Base-by-base conservation (phyloP, 1,284 basidiomycete species). In the Sanghuangporus sanghuang region DNA sequence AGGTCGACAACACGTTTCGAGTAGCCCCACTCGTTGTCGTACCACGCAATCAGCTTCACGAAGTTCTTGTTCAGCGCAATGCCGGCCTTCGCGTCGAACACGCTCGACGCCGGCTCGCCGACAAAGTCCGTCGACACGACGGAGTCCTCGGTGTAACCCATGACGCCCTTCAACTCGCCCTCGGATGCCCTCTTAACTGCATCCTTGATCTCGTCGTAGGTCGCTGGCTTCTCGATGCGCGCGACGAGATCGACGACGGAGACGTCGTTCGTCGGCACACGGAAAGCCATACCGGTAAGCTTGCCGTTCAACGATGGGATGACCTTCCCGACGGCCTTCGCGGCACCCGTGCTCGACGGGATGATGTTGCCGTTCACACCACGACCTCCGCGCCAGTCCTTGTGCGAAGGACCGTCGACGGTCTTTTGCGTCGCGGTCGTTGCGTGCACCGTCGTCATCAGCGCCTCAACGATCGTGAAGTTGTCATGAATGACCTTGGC, bases 351-450 rank as follows among this genome's bases (percentile, higher is more conserved):
- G 73, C 95, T 97, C 38, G 96, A 98, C 65, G 96, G 96, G 76
- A 99, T 99, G 81, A 99, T 98, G 89, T 99, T 99, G 82, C 92
- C 92, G 78, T 89, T 90, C 68, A 96, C 95, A 72, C 90, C 88
- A 83, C 96, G 97, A 72, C 96, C 96, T 77, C 97, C 97, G 78
- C 92, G 90, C 93, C 94, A 92, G 81, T 95, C 93, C 81, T 95
- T 98, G 82, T 84, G 75, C 61, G 95, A 98, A 60, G 96, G 96
- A 68, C 96, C 96, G 72, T 98, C 96, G 72, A 98, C 96, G 70
- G 96, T 98, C 89, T 98, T 99, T 82, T 99, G 96, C 71, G 97
- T 99, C 66, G 97, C 97, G 62, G 95, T 96, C 70, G 93, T 93
- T 55, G 93, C 90, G 79, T 99, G 96, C 71, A 98, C 93, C 70